Evolutionary conservation across 2,329 filamentous ascomycete species (phyloP), one percentile per base, ranked within the genome.

Genomic region (Xylariomycetidae sp.): DNA sequence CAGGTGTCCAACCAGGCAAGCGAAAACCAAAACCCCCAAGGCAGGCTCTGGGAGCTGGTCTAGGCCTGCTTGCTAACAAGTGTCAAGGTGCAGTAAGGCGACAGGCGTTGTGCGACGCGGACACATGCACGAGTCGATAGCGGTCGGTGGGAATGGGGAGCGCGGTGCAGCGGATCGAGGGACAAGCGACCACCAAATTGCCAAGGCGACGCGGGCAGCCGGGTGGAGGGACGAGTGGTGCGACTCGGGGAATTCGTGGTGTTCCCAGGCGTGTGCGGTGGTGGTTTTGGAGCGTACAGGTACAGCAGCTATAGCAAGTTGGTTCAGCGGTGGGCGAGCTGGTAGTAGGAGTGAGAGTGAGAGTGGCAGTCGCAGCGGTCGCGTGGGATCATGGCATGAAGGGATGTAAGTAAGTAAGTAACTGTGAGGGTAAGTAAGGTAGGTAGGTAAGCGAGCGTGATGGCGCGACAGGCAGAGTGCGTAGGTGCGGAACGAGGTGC

Each of bases 161-260:
- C 12, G 24, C 24, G 15, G 24, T 6, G 7, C 24, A 25, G 24
- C 12, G 15, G 6, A 25, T 25, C 12, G 24, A 14, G 12, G 24
- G 12, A 25, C 24, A 14, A 14, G 8, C 12, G 15, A 14, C 24
- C n/a, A 25, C 12, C n/a, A 12, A 25, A 12, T 12, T 13, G 24
- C 24, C 24, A 25, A 25, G 12, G 18, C 13, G 15, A 12, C 46
- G 47, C 40, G 44, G 43, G 42, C 29, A 42, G 32, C 49, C 46
- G 43, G 44, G 47, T 40, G 25, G 37, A 36, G 28, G 42, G 38
- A 38, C 43, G 29, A 33, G 35, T 34, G 25, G 39, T 41, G 40
- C 42, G 30, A 43, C 42, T 40, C 38, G 40, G 28, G 32, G 26
- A 29, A 39, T 37, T 37, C 25, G 43, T 35, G 33, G 36, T 31